Evolutionary conservation across 2,329 filamentous ascomycete species (phyloP).

Genomic region (Aspergillus awamori): DNA sequence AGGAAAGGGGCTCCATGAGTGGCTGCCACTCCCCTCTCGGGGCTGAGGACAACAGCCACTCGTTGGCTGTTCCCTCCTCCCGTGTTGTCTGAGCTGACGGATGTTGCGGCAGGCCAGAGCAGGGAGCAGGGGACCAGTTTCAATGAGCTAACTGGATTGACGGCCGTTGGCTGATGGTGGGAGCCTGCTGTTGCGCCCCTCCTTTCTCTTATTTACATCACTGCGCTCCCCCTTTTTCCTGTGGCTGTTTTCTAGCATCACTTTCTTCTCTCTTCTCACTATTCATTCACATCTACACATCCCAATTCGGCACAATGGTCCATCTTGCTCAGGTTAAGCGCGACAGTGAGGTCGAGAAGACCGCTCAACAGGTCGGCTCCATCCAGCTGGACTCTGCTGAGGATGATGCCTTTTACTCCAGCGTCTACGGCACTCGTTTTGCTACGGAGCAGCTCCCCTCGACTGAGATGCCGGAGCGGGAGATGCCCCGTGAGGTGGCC

Average conservation of each 20-base stretch:
- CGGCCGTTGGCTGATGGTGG: not conserved
- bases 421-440: conserved; percentile 85
- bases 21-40: not conserved
- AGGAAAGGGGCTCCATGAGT: not conserved
- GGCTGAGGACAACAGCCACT: conserved; percentile 11
- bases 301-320: conserved; percentile 37
- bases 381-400: conserved; percentile 49
- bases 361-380: conserved; percentile 49
- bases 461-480: conserved; percentile 81
- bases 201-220: not conserved
- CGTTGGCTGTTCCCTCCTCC: not conserved
- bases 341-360: conserved; percentile 37
- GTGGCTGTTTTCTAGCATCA: not conserved
- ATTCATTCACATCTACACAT: not conserved
- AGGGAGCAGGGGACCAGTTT: not conserved
- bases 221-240: not conserved
- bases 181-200: not conserved
- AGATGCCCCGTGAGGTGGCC: conserved; percentile 92
- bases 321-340: conserved; percentile 45
- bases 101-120: conserved; percentile 2
- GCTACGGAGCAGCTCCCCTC: conserved; percentile 78
- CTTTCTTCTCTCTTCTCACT: not conserved
- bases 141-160: not conserved
- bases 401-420: conserved; percentile 64
- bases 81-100: conserved; percentile 8